A percentile compares a stretch with the other conserved stretches of the same genome.
phyloP scores from a whole-genome alignment of 352 stramenopile genomes.

The Phytophthora foliorum region DNA sequence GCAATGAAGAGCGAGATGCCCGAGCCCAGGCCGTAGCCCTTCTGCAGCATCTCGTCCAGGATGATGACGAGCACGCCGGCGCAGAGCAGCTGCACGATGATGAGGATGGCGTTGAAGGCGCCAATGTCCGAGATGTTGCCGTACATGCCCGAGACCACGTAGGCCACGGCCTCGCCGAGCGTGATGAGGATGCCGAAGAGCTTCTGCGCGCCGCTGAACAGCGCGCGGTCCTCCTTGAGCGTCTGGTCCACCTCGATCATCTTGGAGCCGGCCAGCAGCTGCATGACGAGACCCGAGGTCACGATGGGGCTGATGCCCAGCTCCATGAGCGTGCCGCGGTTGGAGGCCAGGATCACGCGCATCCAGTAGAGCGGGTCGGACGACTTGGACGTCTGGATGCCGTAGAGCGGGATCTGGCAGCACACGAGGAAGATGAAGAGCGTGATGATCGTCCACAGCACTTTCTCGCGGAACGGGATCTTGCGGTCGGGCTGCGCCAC shows the following conservation, averaged over 20 bases:
- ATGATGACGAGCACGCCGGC: slow-evolving; percentile 99
- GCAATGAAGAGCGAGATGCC: slow-evolving; percentile 99
- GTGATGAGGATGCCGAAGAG: slow-evolving; percentile 99
- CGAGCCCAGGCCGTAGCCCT: slow-evolving; percentile 99
- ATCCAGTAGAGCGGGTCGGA: slow-evolving; percentile 99
- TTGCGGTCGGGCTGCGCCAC: slow-evolving; percentile 97
- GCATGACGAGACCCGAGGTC: slow-evolving; percentile 99
- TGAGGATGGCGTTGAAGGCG: slow-evolving; percentile 98
- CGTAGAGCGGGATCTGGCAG: slow-evolving; percentile 99
- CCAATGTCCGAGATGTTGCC: slow-evolving; percentile 98
- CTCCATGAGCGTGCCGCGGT: slow-evolving; percentile 99
- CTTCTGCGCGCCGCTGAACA: slow-evolving; percentile 99
- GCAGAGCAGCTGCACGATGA: slow-evolving; percentile 99
- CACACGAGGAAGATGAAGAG: slow-evolving; percentile 99
- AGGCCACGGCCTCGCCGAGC: slow-evolving; percentile 98
- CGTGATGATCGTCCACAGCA: slow-evolving; percentile 99
- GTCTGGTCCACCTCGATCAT: slow-evolving; percentile 99
- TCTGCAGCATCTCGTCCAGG: slow-evolving; percentile 99
- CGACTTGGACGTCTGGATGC: slow-evolving; percentile 98
- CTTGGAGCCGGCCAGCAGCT: slow-evolving; percentile 97
- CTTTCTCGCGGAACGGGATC: slow-evolving; percentile 99
- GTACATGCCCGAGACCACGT: slow-evolving; percentile 99
- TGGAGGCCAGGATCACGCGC: slow-evolving; percentile 99
- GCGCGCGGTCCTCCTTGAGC: slow-evolving; percentile 98
- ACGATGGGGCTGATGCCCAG: slow-evolving; percentile 99